These are phyloP conservation scores for Chenopodium suecicum DNA, from an alignment of 148 eudicot genomes.

Conservation along the genomic window DNA sequence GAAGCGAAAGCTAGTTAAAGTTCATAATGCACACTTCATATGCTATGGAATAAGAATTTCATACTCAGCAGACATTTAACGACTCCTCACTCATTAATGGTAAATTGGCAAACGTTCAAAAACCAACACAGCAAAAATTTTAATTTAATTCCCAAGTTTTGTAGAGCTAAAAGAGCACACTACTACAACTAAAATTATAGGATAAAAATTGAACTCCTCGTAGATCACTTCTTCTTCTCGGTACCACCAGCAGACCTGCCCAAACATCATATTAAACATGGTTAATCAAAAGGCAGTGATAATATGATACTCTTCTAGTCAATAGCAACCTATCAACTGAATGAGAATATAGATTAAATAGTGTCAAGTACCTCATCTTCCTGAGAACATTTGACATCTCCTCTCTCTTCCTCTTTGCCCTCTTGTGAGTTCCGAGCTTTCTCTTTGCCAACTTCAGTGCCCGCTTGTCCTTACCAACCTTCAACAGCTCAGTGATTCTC, in stretches of 20 bases:
- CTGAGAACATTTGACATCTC: constrained; percentile 61
- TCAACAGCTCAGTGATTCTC: constrained; percentile 49
- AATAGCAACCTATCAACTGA: too few relatives aligned
- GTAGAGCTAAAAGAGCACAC: not conserved
- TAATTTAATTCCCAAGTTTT: not conserved
- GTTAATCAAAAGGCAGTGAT: too few relatives aligned
- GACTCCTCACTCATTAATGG: constrained; percentile 1
- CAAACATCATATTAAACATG: not conserved
- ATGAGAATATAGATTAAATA: not conserved
- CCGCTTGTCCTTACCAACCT: constrained; percentile 60
- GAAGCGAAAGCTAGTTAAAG: too few relatives aligned
- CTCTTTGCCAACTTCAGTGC: constrained; percentile 56
- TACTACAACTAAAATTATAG: not conserved
- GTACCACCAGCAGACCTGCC: constrained; percentile 32
- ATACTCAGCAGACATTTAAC: not conserved
- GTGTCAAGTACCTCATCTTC: constrained; percentile 40
- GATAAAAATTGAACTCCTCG: not conserved
- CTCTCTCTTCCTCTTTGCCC: constrained; percentile 61
- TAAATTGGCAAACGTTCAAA: constrained; percentile 3
- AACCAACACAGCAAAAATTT: constrained; percentile 1
- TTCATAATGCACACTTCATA: too few relatives aligned
- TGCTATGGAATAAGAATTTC: not conserved
- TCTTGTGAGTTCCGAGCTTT: constrained; percentile 64
- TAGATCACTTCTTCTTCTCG: constrained; percentile 36
- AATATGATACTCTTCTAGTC: too few relatives aligned